phyloP scores from a whole-genome alignment of 2,329 filamentous ascomycete species.

The Passalora sequoiae region DNA sequence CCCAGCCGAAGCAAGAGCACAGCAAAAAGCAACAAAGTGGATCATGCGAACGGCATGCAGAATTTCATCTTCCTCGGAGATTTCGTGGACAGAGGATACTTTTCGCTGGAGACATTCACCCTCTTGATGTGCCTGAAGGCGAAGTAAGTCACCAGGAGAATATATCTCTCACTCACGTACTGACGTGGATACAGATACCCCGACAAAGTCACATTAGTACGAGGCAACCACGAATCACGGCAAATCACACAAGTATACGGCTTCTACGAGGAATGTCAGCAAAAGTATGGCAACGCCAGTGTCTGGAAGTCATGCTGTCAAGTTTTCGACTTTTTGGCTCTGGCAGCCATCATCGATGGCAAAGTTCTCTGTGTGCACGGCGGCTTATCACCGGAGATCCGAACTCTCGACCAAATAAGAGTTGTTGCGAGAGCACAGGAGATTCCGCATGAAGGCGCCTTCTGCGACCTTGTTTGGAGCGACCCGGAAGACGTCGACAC shows the following conservation, averaged over 20 bases:
- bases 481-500: slow-evolving; percentile 66
- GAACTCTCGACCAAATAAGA: slow-evolving; percentile 69
- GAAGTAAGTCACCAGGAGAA: slow-evolving; percentile 44
- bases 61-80: slow-evolving; percentile 71
- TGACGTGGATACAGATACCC: slow-evolving; percentile 51
- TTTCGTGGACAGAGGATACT: slow-evolving; percentile 70
- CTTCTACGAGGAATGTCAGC: slow-evolving; percentile 72
- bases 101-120: slow-evolving; percentile 68
- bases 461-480: slow-evolving; percentile 72
- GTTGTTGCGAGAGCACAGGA: slow-evolving; percentile 70
- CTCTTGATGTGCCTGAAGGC: slow-evolving; percentile 67
- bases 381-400: slow-evolving; percentile 66
- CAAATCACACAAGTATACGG: slow-evolving; percentile 76
- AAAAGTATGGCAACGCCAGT: slow-evolving; percentile 71
- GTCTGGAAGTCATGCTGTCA: slow-evolving; percentile 77
- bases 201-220: slow-evolving; percentile 66
- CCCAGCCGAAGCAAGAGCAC: slow-evolving; percentile 35
- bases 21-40: slow-evolving; percentile 29
- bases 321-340: slow-evolving; percentile 70
- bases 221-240: slow-evolving; percentile 70
- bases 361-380: slow-evolving; percentile 70
- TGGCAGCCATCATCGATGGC: slow-evolving; percentile 68
- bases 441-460: slow-evolving; percentile 71
- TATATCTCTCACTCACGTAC: background rate
- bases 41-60: slow-evolving; percentile 53